These are phyloP conservation scores for Colletotrichum scovillei DNA, from an alignment of 2,329 filamentous ascomycete species.

Conservation along the genomic window DNA sequence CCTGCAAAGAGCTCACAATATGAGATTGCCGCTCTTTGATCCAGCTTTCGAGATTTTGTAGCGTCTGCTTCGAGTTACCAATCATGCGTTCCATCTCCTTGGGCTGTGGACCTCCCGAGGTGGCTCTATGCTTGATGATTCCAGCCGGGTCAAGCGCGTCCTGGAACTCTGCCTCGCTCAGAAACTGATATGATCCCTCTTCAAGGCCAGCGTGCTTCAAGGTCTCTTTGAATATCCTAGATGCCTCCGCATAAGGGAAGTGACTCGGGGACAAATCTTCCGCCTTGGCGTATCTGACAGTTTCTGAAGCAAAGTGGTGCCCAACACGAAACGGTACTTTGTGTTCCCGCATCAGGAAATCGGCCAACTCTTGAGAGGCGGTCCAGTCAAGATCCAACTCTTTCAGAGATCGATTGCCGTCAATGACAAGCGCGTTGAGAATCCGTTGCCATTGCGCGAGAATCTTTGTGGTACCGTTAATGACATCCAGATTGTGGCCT, in stretches of 20 bases:
- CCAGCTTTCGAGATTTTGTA: not conserved
- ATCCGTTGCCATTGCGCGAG: conserved; percentile 10
- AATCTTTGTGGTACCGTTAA: not conserved
- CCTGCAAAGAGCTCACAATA: not conserved
- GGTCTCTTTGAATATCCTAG: conserved; percentile 11
- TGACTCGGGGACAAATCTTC: conserved; percentile 4
- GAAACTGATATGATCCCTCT: not conserved
- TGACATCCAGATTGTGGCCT: conserved; percentile 15
- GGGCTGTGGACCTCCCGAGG: conserved; percentile 23
- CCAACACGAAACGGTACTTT: conserved; percentile 28
- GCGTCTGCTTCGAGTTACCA: not conserved
- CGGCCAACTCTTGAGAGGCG: conserved; percentile 29
- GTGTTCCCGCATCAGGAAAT: conserved; percentile 21
- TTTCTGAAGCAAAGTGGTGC: conserved; percentile 32
- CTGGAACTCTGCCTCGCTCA: conserved; percentile 10
- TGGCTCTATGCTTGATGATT: conserved; percentile 21
- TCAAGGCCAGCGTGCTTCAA: conserved; percentile 1
- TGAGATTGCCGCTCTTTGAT: not conserved
- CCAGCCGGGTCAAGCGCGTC: conserved; percentile 10
- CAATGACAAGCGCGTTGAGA: conserved; percentile 16
- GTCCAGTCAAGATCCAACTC: conserved; percentile 31
- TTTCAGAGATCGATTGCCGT: conserved; percentile 14
- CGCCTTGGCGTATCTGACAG: conserved; percentile 20
- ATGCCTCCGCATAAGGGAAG: conserved; percentile 18
- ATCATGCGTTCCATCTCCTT: conserved; percentile 29